Conservation (phyloP, 2,329 filamentous ascomycete genomes). For the Mycosphaerelloides madeirae region DNA sequence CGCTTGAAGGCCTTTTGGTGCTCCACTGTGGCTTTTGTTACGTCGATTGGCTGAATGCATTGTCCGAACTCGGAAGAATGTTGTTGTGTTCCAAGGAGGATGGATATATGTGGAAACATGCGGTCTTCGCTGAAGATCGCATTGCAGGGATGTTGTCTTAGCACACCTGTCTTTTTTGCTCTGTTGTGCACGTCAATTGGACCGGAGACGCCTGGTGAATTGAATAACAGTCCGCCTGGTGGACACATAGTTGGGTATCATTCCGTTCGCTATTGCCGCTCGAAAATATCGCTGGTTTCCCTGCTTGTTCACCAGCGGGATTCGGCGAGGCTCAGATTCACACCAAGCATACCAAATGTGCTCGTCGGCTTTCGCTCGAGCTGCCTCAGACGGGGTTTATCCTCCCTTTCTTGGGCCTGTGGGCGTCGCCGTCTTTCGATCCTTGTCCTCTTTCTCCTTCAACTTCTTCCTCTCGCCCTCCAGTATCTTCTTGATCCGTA, state of each 20-base stretch:
- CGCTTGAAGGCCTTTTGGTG: too few relatives aligned
- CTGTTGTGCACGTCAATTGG: too few relatives aligned
- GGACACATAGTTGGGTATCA: slow-evolving; percentile 2
- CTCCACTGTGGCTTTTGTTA: too few relatives aligned
- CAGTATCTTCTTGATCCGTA: slow-evolving; percentile 43
- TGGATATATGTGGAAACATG: too few relatives aligned
- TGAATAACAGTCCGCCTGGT: too few relatives aligned
- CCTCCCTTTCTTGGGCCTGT: slow-evolving; percentile 23
- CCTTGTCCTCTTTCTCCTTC: slow-evolving; percentile 25
- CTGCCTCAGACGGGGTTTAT: slow-evolving; percentile 8
- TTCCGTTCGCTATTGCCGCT: slow-evolving; percentile 4
- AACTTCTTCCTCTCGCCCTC: slow-evolving; percentile 45
- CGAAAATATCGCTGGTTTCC: not conserved
- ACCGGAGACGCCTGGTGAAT: too few relatives aligned
- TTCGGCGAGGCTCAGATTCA: not conserved
- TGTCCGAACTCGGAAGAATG: too few relatives aligned
- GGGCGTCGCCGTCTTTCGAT: slow-evolving; percentile 19
- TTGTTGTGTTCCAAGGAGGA: too few relatives aligned
- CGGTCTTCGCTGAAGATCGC: too few relatives aligned
- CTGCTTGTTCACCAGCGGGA: not conserved
- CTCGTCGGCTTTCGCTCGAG: not conserved
- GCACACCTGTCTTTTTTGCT: too few relatives aligned
- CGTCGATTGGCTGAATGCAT: too few relatives aligned
- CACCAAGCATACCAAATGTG: not conserved
- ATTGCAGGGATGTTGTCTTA: too few relatives aligned